Conservation (phyloP, 2,329 filamentous ascomycete genomes). For the Orbilia ellipsospora region DNA sequence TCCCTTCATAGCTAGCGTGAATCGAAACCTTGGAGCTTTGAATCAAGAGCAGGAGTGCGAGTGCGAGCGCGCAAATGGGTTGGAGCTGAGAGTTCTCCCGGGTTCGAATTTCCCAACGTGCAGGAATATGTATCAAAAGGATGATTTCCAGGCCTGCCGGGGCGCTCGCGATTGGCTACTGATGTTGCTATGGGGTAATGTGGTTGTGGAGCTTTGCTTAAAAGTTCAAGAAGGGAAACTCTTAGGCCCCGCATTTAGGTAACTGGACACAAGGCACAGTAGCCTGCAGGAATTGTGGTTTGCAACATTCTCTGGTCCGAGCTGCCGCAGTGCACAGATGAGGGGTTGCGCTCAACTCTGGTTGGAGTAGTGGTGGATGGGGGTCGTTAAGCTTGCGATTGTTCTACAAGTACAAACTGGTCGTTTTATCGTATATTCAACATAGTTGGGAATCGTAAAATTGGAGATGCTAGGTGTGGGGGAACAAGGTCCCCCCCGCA, state of each 20-base stretch:
- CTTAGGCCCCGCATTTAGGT: slow-evolving; percentile 49
- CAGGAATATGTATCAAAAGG: slow-evolving; percentile 6
- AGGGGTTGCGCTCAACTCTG: slow-evolving; percentile 31
- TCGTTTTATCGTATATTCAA: slow-evolving; percentile 12
- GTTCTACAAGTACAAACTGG: slow-evolving; percentile 1
- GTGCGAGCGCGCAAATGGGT: slow-evolving; percentile 2
- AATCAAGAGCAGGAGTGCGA: slow-evolving; percentile 25
- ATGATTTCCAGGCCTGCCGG: slow-evolving; percentile 8
- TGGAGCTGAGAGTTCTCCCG: slow-evolving; percentile 14
- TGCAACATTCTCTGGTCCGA: slow-evolving; percentile 11
- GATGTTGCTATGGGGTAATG: slow-evolving; percentile 18
- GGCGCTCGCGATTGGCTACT: slow-evolving; percentile 27
- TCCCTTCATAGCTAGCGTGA: slow-evolving; percentile 8
- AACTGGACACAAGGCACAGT: slow-evolving; percentile 30
- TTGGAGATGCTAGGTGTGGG: slow-evolving; percentile 44
- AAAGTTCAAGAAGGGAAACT: slow-evolving; percentile 23
- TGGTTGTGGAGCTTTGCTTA: slow-evolving; percentile 22
- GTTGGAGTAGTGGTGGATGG: slow-evolving; percentile 37
- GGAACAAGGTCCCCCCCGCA: slow-evolving; percentile 51
- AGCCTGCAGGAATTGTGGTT: slow-evolving; percentile 46
- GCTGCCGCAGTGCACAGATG: slow-evolving; percentile 35
- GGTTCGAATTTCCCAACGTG: slow-evolving; percentile 24
- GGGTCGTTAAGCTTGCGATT: slow-evolving; percentile 17
- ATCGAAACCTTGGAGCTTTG: not conserved
- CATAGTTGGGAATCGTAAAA: slow-evolving; percentile 7